Base-by-base conservation (phyloP, 2,329 filamentous ascomycete species). In the Fusarium metavorans region DNA sequence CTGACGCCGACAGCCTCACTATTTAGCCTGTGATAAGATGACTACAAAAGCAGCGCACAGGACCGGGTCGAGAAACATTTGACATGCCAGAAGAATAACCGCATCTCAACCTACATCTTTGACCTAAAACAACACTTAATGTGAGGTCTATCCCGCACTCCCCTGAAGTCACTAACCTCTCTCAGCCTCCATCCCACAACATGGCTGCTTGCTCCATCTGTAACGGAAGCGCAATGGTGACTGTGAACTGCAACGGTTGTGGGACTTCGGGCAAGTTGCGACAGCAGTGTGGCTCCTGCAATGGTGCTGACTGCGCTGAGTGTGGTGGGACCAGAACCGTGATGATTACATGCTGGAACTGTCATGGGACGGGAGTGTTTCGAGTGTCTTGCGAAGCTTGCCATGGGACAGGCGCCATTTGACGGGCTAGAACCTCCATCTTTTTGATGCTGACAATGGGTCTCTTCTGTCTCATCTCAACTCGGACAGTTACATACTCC, bases 1-100 rank as follows among this genome's bases (percentile, higher is more conserved):
- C 13, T 9, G 7, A 14, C 7, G 4, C 6, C 20, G 13, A 45
- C 43, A 45, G 20, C 43, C 13, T 9, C 7, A 25, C 43, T 45
- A 0, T 7, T 16, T 25, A 4, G 25, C 6, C 11, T 25, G 13
- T 13, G 1, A 25, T 1, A 16, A 5, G 2, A 16, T 25, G 14
- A 9, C 13, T 25, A 25, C 13, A 23, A 45, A 45, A 45, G 20
- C 43, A 25, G 43, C 13, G 1, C 7, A 16, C 43, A 3, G 7
- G 13, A 8, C 20, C 20, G 16, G 7, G 16, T 3, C 6, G 6
- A 45, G 7, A 2, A 2, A 45, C 5, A 4, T 25, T 9, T 23
- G 5, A 16, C 3, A 25, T 1, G 4, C 7, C 4, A 10, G 8
- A 16, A 45, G 14, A 16, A 45, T 16, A 5, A 23, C 16, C 13